A percentile compares a stretch with the other conserved stretches of the same genome.
These are phyloP conservation scores for Phallus indusiatus DNA, from an alignment of 768 basidiomycete genomes.

Conservation along the genomic window DNA sequence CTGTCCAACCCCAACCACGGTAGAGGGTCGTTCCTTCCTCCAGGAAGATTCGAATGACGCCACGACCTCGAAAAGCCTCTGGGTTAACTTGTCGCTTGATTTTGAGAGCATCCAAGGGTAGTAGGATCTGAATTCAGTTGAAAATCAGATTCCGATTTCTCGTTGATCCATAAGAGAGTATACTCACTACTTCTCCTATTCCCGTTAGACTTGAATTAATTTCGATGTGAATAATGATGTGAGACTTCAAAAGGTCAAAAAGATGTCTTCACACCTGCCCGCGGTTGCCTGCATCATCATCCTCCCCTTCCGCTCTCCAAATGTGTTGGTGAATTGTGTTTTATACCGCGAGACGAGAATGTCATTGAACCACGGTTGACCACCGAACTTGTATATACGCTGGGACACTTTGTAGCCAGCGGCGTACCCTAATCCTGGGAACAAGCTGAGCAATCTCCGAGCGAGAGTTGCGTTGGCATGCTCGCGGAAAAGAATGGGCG, in stretches of 20 bases:
- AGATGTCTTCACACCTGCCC: conserved; percentile 57
- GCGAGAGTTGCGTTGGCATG: conserved; percentile 58
- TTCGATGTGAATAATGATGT: too few relatives aligned
- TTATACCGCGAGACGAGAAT: conserved; percentile 77
- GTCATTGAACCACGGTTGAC: conserved; percentile 97
- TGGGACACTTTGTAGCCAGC: conserved; percentile 96
- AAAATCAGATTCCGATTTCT: background rate
- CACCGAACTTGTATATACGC: conserved; percentile 95
- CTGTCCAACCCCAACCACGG: conserved; percentile 98
- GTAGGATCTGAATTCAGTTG: conserved; percentile 50
- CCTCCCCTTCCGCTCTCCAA: conserved; percentile 93
- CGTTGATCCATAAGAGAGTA: too few relatives aligned
- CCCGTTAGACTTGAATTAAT: conserved; percentile 41
- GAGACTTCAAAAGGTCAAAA: background rate
- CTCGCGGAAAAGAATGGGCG: conserved; percentile 81
- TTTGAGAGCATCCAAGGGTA: conserved; percentile 93
- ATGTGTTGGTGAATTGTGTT: conserved; percentile 66
- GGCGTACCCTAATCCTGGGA: conserved; percentile 96
- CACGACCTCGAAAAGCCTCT: conserved; percentile 93
- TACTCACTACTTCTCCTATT: conserved; percentile 86
- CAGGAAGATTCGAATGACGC: conserved; percentile 76
- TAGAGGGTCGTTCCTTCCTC: conserved; percentile 92
- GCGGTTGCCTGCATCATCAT: conserved; percentile 93
- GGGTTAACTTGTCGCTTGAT: conserved; percentile 99
- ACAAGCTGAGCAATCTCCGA: conserved; percentile 78